Percentiles rank a stretch among this genome's conserved stretches.
Conservation (phyloP, 345 rosid genomes). For the Bruguiera gymnorhiza region DNA sequence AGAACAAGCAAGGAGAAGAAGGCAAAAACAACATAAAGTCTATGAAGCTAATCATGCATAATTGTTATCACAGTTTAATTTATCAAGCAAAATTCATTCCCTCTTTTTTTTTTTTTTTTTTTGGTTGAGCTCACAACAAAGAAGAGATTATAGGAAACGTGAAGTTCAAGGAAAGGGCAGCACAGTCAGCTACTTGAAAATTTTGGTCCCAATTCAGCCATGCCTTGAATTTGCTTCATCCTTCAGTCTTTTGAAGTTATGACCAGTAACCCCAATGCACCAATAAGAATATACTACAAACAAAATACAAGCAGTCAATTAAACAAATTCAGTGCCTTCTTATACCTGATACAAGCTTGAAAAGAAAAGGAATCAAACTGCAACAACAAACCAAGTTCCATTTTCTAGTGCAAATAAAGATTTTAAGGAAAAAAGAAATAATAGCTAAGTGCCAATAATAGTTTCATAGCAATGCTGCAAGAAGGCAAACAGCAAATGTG, state of each 20-base stretch:
- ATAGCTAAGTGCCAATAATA: too few relatives aligned
- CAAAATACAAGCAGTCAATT: neutral
- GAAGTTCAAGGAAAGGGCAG: neutral
- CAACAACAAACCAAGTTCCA: neutral
- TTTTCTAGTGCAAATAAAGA: neutral
- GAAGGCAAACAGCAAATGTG: too few relatives aligned
- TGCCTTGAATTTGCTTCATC: neutral
- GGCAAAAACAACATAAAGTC: neutral
- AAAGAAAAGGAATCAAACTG: neutral
- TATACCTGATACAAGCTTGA: too few relatives aligned
- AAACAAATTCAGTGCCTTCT: neutral
- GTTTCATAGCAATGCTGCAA: too few relatives aligned
- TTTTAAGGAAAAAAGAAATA: too few relatives aligned
- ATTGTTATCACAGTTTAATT: neutral
- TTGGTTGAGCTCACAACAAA: conserved; percentile 3
- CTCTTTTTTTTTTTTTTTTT: neutral
- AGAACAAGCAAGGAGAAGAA: too few relatives aligned
- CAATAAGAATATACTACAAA: conserved; percentile 78
- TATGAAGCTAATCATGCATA: neutral
- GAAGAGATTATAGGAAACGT: neutral
- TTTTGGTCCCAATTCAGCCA: neutral
- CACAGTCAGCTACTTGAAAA: neutral
- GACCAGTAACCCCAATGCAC: conserved; percentile 81
- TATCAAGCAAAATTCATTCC: neutral
- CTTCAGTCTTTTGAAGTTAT: conserved; percentile 81